Evolutionary conservation across 768 basidiomycete genomes (phyloP), one percentile per base, ranked within the genome.

Genomic region (Hygrophorus russula): DNA sequence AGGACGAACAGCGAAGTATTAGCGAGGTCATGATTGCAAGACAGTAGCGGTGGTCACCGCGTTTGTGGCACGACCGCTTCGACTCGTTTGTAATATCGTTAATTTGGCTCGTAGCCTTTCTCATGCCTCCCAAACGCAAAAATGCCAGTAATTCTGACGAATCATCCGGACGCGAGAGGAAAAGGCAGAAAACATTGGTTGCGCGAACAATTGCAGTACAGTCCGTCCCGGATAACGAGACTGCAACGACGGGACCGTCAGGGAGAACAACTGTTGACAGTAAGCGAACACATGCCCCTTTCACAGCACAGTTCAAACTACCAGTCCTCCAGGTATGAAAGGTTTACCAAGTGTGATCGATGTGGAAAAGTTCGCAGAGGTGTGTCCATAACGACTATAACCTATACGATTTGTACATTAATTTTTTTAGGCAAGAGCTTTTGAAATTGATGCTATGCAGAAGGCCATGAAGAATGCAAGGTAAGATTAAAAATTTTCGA

Each of bases 371-470:
- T 94, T 98, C 58, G 74, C 82, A 13, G 81, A 92, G 69, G 91
- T 87, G 38, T 17, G 65, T 42, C 11, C 33, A 43, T 1, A 3
- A 10, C n/a, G 7, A 10, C 27, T 6, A 10, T 19, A 12, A 39
- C n/a, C n/a, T 18, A 4, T 13, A 7, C 32, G 15, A 4, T 45
- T 50, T 32, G 48, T 44, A 40, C 17, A 5, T n/a, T 36, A 36
- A 20, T 34, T 45, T 27, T 18, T 12, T 20, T 45, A 96, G 89
- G 77, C 88, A 12, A 74, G 92, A 46, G 73, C 80, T 5, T 89
- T 89, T 55, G 94, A 99, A 63, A 91, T 97, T 46, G 67, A 76
- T 37, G 84, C 92, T 0, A 92, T 99, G 82, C 80, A 93, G 48
- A 74, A 67, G 10, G 80, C 90, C 0, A 94, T 97, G 70, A 79